phyloP scores from a whole-genome alignment of 495 filamentous ascomycete species.

The Penicillium turbatum region DNA sequence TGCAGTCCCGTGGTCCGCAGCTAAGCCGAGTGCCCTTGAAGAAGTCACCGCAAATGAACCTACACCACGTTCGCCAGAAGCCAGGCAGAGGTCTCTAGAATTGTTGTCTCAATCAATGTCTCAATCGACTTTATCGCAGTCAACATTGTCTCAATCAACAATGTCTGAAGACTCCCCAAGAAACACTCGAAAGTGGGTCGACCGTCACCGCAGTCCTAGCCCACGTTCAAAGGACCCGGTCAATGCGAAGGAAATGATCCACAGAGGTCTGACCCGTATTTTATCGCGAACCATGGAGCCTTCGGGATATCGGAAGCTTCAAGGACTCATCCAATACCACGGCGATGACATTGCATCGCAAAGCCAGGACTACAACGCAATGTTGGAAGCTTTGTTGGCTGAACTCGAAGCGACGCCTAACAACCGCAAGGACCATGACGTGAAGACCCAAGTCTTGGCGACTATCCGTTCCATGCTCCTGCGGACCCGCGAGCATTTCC shows the following conservation, averaged over 20 bases:
- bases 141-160: constrained; percentile 2
- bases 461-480: constrained; percentile 75
- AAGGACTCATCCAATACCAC: constrained; percentile 70
- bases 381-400: constrained; percentile 67
- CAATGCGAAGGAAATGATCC: constrained; percentile 56
- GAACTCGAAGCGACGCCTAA: constrained; percentile 59
- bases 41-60: constrained; percentile 25
- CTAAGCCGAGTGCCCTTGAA: constrained; percentile 27
- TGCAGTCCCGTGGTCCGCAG: constrained; percentile 16
- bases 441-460: constrained; percentile 77
- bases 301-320: constrained; percentile 83
- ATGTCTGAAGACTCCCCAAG: constrained; percentile 15
- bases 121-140: background rate
- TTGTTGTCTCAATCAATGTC: constrained; percentile 12
- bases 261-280: constrained; percentile 73
- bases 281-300: constrained; percentile 69
- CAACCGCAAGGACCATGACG: constrained; percentile 46
- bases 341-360: constrained; percentile 49
- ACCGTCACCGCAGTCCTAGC: constrained; percentile 33
- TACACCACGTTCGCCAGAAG: constrained; percentile 6
- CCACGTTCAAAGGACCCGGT: constrained; percentile 43
- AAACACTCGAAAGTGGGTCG: constrained; percentile 25
- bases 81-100: constrained; percentile 17
- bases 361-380: constrained; percentile 61
- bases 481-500: constrained; percentile 59